Base-by-base conservation (phyloP, 371 early-diverging fungal genomes). In the Mucor indicus region DNA sequence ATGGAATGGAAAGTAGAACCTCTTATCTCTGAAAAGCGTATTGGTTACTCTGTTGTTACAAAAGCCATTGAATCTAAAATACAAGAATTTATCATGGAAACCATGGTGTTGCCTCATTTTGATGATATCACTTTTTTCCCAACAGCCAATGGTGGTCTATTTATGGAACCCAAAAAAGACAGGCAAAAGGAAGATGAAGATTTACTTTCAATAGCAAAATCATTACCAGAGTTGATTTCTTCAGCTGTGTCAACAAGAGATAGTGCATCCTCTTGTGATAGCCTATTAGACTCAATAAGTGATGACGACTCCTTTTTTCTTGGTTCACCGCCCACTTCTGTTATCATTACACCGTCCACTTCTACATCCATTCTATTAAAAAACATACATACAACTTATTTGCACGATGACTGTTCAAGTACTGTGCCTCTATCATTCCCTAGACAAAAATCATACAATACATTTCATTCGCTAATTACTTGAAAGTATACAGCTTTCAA, bases 41-140 rank as follows among this genome's bases (percentile, higher is more conserved):
- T 94, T 45, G 86, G 84, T 36, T 82, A 90, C 37, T 80, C 84
- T 4, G 65, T 88, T 48, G 85, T 96, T 9, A 81, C 91, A 48
- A 84, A 85, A 45, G 87, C 92, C 1, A 92, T 96, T 35, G 88
- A 92, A 65, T 69, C 79, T 33, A 82, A 91, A 48, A 85, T 96
- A 33, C 80, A 87, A 47, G 92, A 93, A 27, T 79, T 90, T 38
- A 72, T 96, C 48, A 77, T 81, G 27, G 89, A 88, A 47, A 84
- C 84, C 19, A 72, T 93, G 58, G 90, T 96, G 4, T 52, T 93
- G 55, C 96, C 96, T 15, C 86, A 94, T 55, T 87, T 94, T 87
- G 96, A 96, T 55, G 93, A 94, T 63, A 77, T 84, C 19, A 81
- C 84, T 10, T 93, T 95, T 58, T 93, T 90, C 60, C 75, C 80